Base-by-base conservation (phyloP, 2,329 filamentous ascomycete species). In the Pseudogymnoascus sp. region DNA sequence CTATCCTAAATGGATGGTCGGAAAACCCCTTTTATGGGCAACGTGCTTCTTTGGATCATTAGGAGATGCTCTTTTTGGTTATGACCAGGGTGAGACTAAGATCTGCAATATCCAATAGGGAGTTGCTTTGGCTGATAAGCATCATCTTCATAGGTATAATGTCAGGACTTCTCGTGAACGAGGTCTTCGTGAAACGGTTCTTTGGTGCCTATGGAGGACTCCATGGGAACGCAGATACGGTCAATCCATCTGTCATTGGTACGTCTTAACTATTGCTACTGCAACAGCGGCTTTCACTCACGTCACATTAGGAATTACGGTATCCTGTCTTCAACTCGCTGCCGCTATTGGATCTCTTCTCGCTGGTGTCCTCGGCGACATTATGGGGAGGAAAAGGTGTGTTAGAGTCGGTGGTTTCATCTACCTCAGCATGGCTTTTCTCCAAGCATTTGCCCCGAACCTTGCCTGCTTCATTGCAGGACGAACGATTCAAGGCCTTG, bases 1-100 rank as follows among this genome's bases (percentile, higher is more conserved):
- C n/a, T 78, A 77, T 65, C 76, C 76, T 0, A 23, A 45, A 45
- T 45, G 43, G 43, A 71, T 77, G 70, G 76, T 72, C 62, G 76
- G 76, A 2, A 69, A 68, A 37, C 63, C 62, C 14, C 66, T 77
- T 14, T 69, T 77, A 6, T 78, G 71, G 61, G 71, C 74, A 41
- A 77, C 76, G 21, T 77, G 76, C 66, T 75, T 70, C 1, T 78
- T 78, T 68, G 76, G 76, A 8, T 75, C 73, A 65, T 67, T 78
- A 45, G 76, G 76, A 21, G 76, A 78, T 73, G 74, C 75, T 3
- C 65, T 78, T 2, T 78, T 78, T 63, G 76, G 76, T n/a, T 78
- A 76, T 68, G 76, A 78, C 62, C 76, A 74, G 60, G 76, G 76
- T 77, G 68, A n/a, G n/a, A n/a, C n/a, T n/a, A n/a, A 60, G 61